A percentile compares a stretch with the other conserved stretches of the same genome.
Conservation (phyloP, 768 basidiomycete genomes). For the Stropharia rugosoannulata region DNA sequence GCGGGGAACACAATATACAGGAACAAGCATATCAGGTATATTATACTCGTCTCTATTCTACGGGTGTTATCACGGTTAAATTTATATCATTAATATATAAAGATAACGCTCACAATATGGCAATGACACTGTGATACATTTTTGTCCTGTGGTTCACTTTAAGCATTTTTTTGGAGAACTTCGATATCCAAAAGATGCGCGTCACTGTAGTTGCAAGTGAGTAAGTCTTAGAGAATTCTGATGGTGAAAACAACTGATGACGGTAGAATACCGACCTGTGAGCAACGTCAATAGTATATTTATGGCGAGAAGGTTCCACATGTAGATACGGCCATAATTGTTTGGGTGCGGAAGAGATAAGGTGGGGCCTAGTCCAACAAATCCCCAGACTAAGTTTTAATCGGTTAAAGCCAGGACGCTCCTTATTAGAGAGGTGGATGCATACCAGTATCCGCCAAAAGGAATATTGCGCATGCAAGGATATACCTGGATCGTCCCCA, state of each 20-base stretch:
- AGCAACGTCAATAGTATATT: neutral
- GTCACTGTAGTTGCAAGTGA: neutral
- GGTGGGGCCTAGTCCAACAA: too few species aligned
- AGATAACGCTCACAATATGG: neutral
- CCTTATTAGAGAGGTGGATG: too few species aligned
- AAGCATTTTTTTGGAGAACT: neutral
- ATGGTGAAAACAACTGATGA: neutral
- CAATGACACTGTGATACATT: neutral
- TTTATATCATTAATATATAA: neutral
- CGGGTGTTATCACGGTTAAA: neutral
- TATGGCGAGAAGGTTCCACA: neutral
- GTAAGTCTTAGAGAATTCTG: neutral
- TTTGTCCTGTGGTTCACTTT: neutral
- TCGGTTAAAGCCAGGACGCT: too few species aligned
- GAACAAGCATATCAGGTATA: neutral
- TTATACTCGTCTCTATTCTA: neutral
- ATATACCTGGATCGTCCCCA: too few species aligned
- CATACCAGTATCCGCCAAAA: too few species aligned
- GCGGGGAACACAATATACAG: neutral
- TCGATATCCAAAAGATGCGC: neutral
- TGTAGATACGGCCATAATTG: neutral
- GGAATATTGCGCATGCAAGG: too few species aligned
- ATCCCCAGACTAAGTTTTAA: too few species aligned
- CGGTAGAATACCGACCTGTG: neutral
- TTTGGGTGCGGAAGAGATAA: neutral